Percentiles rank a stretch among this genome's conserved stretches.
These are phyloP conservation scores for Tricholoma sp. DNA, from an alignment of 768 basidiomycete genomes.

Conservation along the genomic window DNA sequence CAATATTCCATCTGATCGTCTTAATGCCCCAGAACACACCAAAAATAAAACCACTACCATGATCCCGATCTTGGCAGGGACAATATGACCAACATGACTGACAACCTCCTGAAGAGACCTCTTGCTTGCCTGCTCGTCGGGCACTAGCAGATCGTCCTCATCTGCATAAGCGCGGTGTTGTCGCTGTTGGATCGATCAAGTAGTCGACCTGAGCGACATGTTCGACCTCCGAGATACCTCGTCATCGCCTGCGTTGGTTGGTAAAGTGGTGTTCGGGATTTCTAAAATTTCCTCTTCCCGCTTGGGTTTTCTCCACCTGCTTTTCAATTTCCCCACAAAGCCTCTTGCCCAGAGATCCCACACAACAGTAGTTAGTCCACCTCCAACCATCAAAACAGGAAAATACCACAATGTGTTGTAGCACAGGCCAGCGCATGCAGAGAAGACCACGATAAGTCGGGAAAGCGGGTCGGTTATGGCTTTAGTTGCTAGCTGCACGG, in stretches of 20 bases:
- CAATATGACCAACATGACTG: background rate
- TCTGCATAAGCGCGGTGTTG: background rate
- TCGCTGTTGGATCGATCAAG: background rate
- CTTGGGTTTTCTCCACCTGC: background rate
- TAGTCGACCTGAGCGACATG: background rate
- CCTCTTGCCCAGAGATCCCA: constrained; percentile 30
- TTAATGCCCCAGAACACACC: background rate
- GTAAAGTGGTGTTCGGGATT: background rate
- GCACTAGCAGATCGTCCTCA: background rate
- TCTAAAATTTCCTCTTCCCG: background rate
- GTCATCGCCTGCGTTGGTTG: background rate
- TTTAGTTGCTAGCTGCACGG: constrained; percentile 38
- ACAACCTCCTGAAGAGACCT: background rate
- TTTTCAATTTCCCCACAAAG: background rate
- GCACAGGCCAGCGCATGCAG: constrained; percentile 42
- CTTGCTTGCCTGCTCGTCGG: background rate
- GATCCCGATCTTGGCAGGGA: background rate
- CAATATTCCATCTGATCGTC: background rate
- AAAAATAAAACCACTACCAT: background rate
- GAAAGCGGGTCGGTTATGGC: constrained; percentile 42
- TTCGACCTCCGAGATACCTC: background rate
- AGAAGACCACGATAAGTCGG: constrained; percentile 34
- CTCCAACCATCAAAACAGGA: constrained; percentile 38
- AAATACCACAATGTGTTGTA: constrained; percentile 51
- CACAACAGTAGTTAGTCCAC: constrained; percentile 32